Conservation (phyloP, 192 early-diverging fungal species). For the Podila horticola region DNA sequence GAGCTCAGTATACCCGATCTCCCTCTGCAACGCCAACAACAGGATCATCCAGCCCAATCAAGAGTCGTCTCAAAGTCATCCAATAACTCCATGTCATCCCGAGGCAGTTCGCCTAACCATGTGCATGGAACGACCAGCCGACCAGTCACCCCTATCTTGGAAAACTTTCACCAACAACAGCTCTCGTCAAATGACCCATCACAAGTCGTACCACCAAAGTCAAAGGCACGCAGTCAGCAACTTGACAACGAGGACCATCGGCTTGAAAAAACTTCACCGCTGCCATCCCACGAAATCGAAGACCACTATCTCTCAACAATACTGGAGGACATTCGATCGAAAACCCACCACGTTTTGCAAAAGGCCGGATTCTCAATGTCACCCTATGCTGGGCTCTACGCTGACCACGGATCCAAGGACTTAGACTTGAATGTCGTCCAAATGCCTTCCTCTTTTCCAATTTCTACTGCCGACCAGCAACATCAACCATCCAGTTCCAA, state of each 20-base stretch:
- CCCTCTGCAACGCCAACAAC: conserved; percentile 14
- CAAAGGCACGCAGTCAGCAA: not conserved
- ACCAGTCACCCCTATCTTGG: not conserved
- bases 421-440: conserved; percentile 32
- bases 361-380: conserved; percentile 41
- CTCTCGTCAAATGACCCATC: not conserved
- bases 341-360: conserved; percentile 37
- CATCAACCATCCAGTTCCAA: not conserved
- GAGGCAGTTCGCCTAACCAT: not conserved
- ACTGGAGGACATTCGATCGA: conserved; percentile 27
- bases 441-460: conserved; percentile 9
- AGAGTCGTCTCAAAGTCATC: conserved; percentile 10
- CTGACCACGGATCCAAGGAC: conserved; percentile 25
- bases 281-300: not conserved
- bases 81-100: conserved; percentile 19
- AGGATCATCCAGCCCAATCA: not conserved
- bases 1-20: conserved; percentile 6
- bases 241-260: not conserved
- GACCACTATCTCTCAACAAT: conserved; percentile 16
- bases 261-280: not conserved
- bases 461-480: not conserved
- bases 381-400: conserved; percentile 36
- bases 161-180: not conserved
- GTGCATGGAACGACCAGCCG: not conserved
- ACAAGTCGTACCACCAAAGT: not conserved